Evolutionary conservation across 2,329 filamentous ascomycete genomes (phyloP).

Genomic region (Aspergillus pseudotamarii): DNA sequence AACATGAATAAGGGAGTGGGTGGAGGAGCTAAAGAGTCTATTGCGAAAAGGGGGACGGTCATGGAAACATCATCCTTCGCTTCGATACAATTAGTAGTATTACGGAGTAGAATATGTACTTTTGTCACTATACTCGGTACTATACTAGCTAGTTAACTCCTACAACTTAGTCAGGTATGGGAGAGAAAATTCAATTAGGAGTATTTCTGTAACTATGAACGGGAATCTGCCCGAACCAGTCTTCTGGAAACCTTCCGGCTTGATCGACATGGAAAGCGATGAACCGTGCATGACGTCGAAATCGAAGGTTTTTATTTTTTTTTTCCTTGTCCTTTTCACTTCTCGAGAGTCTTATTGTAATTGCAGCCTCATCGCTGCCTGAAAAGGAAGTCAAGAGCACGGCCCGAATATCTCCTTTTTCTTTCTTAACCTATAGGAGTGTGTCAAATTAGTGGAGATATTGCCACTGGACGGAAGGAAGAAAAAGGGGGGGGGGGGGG

Average conservation of each 20-base stretch:
- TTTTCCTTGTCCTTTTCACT: not conserved
- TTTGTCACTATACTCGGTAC: not conserved
- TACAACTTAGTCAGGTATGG: not conserved
- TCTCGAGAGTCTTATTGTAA: not conserved
- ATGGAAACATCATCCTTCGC: not conserved
- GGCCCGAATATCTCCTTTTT: conserved; percentile 16
- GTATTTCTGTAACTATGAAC: not conserved
- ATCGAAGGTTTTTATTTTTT: not conserved
- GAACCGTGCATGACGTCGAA: conserved; percentile 27
- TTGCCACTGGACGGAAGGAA: conserved; percentile 11
- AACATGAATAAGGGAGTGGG: not conserved
- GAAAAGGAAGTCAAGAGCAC: conserved; percentile 10
- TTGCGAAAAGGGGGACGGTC: not conserved
- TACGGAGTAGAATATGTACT: not conserved
- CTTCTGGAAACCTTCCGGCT: conserved; percentile 2
- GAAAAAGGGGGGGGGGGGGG: conserved; percentile 11
- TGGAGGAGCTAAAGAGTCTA: too few species aligned
- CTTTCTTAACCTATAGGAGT: not conserved
- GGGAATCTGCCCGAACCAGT: conserved; percentile 1
- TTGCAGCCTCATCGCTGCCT: conserved; percentile 10
- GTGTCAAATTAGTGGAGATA: not conserved
- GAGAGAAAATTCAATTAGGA: not conserved
- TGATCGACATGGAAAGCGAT: conserved; percentile 20
- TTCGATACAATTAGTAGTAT: not conserved
- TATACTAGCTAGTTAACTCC: not conserved